These are phyloP conservation scores for Halenospora varia DNA, from an alignment of 495 filamentous ascomycete species.

Conservation along the genomic window DNA sequence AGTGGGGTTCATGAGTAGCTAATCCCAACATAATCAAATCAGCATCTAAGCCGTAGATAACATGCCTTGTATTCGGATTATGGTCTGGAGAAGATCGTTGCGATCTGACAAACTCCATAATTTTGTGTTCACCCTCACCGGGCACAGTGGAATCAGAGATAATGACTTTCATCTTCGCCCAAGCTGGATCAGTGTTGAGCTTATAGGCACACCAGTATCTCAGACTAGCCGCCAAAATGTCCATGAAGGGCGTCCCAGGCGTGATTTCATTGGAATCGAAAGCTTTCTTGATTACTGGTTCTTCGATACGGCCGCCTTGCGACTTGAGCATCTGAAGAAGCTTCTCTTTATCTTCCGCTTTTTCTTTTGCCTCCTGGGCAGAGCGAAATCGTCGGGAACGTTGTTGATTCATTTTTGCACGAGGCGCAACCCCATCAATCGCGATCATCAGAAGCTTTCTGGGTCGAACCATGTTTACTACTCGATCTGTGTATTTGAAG, in stretches of 20 bases:
- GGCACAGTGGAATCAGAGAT: slow-evolving; percentile 98
- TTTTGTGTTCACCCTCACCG: slow-evolving; percentile 98
- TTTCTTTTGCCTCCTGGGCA: slow-evolving; percentile 89
- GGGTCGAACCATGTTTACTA: slow-evolving; percentile 96
- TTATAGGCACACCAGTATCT: slow-evolving; percentile 97
- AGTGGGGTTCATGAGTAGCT: slow-evolving; percentile 95
- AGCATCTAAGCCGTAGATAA: slow-evolving; percentile 93
- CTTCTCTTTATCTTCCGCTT: slow-evolving; percentile 86
- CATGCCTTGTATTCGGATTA: slow-evolving; percentile 94
- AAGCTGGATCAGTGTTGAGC: slow-evolving; percentile 93
- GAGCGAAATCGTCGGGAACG: slow-evolving; percentile 87
- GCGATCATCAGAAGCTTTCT: slow-evolving; percentile 96
- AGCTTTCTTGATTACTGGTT: slow-evolving; percentile 75
- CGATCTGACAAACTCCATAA: slow-evolving; percentile 96
- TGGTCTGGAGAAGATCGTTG: slow-evolving; percentile 87
- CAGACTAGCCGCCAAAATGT: slow-evolving; percentile 84
- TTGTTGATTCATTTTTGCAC: slow-evolving; percentile 98
- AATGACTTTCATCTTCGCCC: slow-evolving; percentile 95
- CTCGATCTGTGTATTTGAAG: slow-evolving; percentile 95
- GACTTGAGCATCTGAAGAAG: slow-evolving; percentile 75
- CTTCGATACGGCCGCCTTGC: slow-evolving; percentile 58
- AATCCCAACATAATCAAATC: slow-evolving; percentile 99
- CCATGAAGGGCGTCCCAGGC: slow-evolving; percentile 98
- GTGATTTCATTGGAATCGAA: slow-evolving; percentile 99
- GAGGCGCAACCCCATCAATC: slow-evolving; percentile 90